A percentile compares a stretch with the other conserved stretches of the same genome.
These are phyloP conservation scores for Neofusicoccum kwambonambiense DNA, from an alignment of 2,329 filamentous ascomycete genomes.

Conservation along the genomic window DNA sequence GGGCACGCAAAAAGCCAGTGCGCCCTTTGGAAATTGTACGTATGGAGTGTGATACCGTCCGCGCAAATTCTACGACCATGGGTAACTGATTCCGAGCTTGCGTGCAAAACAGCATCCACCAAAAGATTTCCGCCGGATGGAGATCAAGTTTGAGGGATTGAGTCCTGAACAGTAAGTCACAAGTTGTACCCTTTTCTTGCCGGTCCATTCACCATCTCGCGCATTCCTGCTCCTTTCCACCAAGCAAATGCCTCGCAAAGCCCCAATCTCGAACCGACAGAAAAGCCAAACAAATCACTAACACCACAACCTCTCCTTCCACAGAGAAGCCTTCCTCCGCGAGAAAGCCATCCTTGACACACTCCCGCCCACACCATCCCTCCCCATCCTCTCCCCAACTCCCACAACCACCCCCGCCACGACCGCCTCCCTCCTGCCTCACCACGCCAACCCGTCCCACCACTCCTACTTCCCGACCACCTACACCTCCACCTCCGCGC, in stretches of 20 bases:
- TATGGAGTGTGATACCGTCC: background rate
- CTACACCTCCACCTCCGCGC: conserved; percentile 19
- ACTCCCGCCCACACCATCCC: conserved; percentile 24
- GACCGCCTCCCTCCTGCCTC: conserved; percentile 21
- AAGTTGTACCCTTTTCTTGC: background rate
- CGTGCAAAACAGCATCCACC: background rate
- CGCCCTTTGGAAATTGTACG: conserved; percentile 26
- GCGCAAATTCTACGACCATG: conserved; percentile 19
- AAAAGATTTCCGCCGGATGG: conserved; percentile 24
- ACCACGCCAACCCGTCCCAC: conserved; percentile 10
- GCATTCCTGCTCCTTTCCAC: background rate
- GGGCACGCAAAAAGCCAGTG: conserved; percentile 17
- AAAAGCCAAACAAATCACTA: background rate
- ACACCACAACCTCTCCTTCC: background rate
- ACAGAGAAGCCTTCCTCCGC: conserved; percentile 29
- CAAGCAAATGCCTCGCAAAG: too few species aligned
- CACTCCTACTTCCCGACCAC: background rate
- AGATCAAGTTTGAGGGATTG: conserved; percentile 29
- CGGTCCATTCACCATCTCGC: background rate
- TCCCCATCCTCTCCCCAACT: conserved; percentile 20
- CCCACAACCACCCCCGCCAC: conserved; percentile 15
- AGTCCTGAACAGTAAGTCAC: conserved; percentile 28
- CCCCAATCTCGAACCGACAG: background rate
- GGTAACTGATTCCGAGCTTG: background rate
- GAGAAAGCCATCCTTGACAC: conserved; percentile 32